Evolutionary conservation across 805 yeast species (phyloP), one percentile per base, ranked within the genome.

Genomic region (Pichia pseudocactophila): DNA sequence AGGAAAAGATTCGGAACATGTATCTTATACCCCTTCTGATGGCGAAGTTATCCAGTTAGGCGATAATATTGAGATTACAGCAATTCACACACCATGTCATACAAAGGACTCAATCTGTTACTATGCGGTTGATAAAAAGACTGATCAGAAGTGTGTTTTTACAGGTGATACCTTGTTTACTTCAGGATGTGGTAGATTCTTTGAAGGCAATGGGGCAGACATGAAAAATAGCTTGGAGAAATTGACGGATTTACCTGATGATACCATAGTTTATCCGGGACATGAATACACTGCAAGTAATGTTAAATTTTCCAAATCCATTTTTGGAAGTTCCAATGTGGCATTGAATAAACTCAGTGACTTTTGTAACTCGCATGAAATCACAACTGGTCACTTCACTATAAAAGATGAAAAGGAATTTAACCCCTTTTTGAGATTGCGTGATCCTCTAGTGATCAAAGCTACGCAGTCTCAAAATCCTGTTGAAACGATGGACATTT

Each of bases 81-180:
- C 96, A 1, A 68, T 90, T 32, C 90, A 90, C 62, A 92, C 99
- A 0, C 98, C 99, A 4, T 92, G 99, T 58, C 99, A 92, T 61
- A 92, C 99, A 0, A 92, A 83, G 62, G 99, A 92, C 63, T 86
- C 96, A 3, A 84, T 92, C 46, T 90, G 97, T 57, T 92, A 87
- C 62, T 82, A 63, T 53, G 87, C 75, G 0, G 66, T 67, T 37
- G 97, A 90, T 58, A 51, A 59, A n/a, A 58, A 61, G 30, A 76
- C 88, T 1, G 71, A 69, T 28, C 76, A 87, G 51, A 70, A 69
- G 49, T 88, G 82, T 3, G 88, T 92, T 2, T 87, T 92, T 64
- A 86, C 97, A 0, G 99, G 99, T 11, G 99, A 92, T 62, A 92
- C 98, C 0, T 68, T 92, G 34, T 92, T 92, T 64, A 83, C 76